Percentiles rank a stretch among this genome's conserved stretches.
Conservation (phyloP, 257 asterid species). For the Linaria vulgaris region DNA sequence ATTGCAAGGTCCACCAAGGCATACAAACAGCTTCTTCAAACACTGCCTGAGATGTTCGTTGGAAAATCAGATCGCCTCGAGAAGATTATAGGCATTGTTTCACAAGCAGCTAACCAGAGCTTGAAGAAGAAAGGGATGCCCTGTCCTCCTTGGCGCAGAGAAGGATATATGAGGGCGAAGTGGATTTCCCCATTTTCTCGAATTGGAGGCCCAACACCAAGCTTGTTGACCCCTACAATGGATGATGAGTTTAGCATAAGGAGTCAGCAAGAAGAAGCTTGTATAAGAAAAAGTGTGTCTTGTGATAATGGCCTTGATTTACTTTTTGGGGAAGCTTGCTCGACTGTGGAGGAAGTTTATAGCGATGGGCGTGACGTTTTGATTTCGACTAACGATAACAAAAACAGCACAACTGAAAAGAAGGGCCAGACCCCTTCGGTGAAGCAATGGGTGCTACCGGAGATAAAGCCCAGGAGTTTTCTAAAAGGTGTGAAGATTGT, state of each 20-base stretch:
- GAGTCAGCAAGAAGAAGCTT: slow-evolving; percentile 6
- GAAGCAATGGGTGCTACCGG: slow-evolving; percentile 50
- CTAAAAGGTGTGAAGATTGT: slow-evolving; percentile 47
- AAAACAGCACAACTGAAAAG: slow-evolving; percentile 15
- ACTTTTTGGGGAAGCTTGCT: slow-evolving; percentile 26
- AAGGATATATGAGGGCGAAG: slow-evolving; percentile 73
- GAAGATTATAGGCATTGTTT: slow-evolving; percentile 54
- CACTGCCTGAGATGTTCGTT: slow-evolving; percentile 64
- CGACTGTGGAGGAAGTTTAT: neutral
- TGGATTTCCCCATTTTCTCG: slow-evolving; percentile 79
- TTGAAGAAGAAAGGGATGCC: slow-evolving; percentile 89
- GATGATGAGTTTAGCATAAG: neutral
- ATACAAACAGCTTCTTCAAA: slow-evolving; percentile 57
- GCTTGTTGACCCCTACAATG: neutral
- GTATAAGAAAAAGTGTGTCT: neutral
- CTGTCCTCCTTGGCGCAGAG: slow-evolving; percentile 89
- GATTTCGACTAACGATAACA: slow-evolving; percentile 28
- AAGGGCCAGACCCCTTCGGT: slow-evolving; percentile 1
- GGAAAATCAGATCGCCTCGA: slow-evolving; percentile 83
- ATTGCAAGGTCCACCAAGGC: slow-evolving; percentile 85
- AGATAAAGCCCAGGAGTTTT: slow-evolving; percentile 42
- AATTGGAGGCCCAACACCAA: slow-evolving; percentile 2
- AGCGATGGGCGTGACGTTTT: neutral
- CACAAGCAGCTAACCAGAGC: slow-evolving; percentile 83
- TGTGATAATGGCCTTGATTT: slow-evolving; percentile 17